phyloP scores from a whole-genome alignment of 1,284 basidiomycete species.

The Apiotrichum akiyoshidainum region DNA sequence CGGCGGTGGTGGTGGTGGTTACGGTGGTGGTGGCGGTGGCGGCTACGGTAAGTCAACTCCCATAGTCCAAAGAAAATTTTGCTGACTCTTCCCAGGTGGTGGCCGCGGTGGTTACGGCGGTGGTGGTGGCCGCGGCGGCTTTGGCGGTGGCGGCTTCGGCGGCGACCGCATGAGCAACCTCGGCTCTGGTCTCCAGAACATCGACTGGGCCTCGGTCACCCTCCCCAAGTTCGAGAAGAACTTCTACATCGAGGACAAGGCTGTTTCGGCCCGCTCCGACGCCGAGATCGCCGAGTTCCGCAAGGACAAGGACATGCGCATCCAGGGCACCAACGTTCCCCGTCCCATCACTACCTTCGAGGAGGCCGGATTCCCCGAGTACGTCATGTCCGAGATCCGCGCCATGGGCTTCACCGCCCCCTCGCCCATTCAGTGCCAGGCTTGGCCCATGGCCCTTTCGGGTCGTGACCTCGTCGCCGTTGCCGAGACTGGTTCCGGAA shows the following conservation, averaged over 20 bases:
- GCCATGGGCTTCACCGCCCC: slow-evolving; percentile 87
- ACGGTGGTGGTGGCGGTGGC: slow-evolving; percentile 44
- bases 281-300: slow-evolving; percentile 86
- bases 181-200: slow-evolving; percentile 74
- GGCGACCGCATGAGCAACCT: slow-evolving; percentile 79
- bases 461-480: slow-evolving; percentile 95
- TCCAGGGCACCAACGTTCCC: slow-evolving; percentile 84
- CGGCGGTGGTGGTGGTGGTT: slow-evolving; percentile 50
- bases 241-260: slow-evolving; percentile 93
- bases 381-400: slow-evolving; percentile 87
- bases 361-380: slow-evolving; percentile 93
- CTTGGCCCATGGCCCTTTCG: slow-evolving; percentile 95
- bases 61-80: not conserved
- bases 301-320: slow-evolving; percentile 79
- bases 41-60: slow-evolving; percentile 40
- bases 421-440: slow-evolving; percentile 95
- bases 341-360: slow-evolving; percentile 89
- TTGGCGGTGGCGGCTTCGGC: slow-evolving; percentile 16
- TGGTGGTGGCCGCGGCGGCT: slow-evolving; percentile 25
- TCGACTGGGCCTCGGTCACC: slow-evolving; percentile 74
- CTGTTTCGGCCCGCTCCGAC: slow-evolving; percentile 73
- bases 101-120: slow-evolving; percentile 29
- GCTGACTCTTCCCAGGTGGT: slow-evolving; percentile 11
- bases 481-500: slow-evolving; percentile 93
- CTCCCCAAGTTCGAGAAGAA: slow-evolving; percentile 73